Percentiles rank a stretch among this genome's conserved stretches.
These are phyloP conservation scores for Eutrema heterophyllum DNA, from an alignment of 345 rosid species.

Conservation along the genomic window DNA sequence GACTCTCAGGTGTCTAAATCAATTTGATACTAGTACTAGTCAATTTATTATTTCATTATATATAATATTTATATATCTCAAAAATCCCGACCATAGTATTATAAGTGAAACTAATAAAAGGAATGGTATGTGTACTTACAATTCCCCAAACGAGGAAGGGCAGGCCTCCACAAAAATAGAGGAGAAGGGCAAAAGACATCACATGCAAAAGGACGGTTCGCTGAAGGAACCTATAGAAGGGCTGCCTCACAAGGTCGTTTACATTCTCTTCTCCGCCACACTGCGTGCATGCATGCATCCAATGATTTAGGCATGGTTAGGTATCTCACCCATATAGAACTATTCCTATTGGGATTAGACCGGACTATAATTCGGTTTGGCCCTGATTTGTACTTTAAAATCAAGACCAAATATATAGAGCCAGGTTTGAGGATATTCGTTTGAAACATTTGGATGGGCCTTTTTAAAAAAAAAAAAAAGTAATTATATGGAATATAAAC, in stretches of 20 bases:
- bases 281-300: constrained; percentile 23
- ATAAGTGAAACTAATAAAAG: background rate
- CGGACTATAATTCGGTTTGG: background rate
- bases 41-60: background rate
- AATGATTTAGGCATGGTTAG: background rate
- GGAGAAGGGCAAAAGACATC: constrained; percentile 41
- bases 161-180: constrained; percentile 54
- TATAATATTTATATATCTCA: no score
- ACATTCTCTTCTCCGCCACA: constrained; percentile 65
- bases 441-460: no score
- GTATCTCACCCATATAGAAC: background rate
- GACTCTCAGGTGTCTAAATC: background rate
- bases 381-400: background rate
- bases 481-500: no score
- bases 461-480: no score
- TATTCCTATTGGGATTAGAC: background rate
- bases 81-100: background rate
- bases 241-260: constrained; percentile 62
- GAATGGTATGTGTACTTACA: constrained; percentile 36
- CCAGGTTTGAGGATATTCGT: background rate
- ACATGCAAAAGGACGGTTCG: constrained; percentile 46
- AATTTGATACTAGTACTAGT: background rate
- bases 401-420: background rate
- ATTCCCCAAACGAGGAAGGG: constrained; percentile 79
- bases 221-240: constrained; percentile 54